Conservation (phyloP, 1,139 yeast species). For the Fermentozyma sake region DNA sequence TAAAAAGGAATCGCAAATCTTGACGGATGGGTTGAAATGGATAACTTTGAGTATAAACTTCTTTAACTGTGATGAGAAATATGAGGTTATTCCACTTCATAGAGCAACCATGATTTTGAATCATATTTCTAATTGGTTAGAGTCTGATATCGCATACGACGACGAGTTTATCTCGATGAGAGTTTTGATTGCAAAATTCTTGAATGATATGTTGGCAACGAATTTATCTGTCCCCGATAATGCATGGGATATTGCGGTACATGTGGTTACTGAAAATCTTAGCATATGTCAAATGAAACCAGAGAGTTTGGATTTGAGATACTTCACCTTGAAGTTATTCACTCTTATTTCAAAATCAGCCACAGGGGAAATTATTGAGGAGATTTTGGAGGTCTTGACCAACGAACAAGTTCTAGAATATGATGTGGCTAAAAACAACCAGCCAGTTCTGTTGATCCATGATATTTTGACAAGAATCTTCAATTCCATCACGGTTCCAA, state of each 20-base stretch:
- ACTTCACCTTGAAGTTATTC: conserved; percentile 44
- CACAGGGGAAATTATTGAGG: conserved; percentile 21
- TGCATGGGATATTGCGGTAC: conserved; percentile 30
- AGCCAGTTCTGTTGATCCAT: conserved; percentile 30
- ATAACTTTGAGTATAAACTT: conserved; percentile 49
- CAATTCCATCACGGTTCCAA: conserved; percentile 11
- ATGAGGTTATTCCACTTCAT: conserved; percentile 49
- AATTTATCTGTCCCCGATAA: conserved; percentile 22
- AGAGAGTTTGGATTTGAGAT: conserved; percentile 39
- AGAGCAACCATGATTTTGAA: conserved; percentile 57
- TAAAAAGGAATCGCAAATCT: conserved; percentile 32
- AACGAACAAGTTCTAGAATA: conserved; percentile 16
- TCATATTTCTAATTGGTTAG: conserved; percentile 53
- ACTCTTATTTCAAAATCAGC: conserved; percentile 19
- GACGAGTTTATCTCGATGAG: conserved; percentile 48
- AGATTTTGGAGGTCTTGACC: conserved; percentile 34
- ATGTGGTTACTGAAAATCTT: conserved; percentile 49
- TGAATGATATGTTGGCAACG: conserved; percentile 23
- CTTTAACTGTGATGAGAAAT: conserved; percentile 25
- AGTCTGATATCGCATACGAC: conserved; percentile 59
- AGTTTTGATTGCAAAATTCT: conserved; percentile 47
- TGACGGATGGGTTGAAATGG: conserved; percentile 40
- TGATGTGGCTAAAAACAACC: conserved; percentile 18
- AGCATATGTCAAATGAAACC: conserved; percentile 39
- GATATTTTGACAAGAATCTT: conserved; percentile 30